Base-by-base conservation (phyloP, 441 rosid genomes). In the Gossypium davidsonii region DNA sequence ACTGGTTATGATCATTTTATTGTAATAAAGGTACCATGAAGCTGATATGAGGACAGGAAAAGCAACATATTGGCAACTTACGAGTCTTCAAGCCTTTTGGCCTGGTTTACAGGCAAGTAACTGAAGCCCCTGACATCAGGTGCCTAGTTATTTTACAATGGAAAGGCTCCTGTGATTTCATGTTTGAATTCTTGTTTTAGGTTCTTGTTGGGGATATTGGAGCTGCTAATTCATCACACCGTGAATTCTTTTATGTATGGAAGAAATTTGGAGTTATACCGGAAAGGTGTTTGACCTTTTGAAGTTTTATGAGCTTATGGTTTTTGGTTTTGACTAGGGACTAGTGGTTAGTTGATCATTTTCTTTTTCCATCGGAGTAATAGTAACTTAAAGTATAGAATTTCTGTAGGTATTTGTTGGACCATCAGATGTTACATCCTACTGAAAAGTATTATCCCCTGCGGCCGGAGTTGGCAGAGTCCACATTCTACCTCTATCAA, bases 61-160 rank as follows among this genome's bases (percentile, higher is more conserved):
- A 79, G 92, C 98, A 72, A 94, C 98, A 71, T 88, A 94, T 79
- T 94, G 98, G 98, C 98, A 94, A 82, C 91, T 94, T 77, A 94
- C 97, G 68, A 94, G 98, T 83, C 97, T 91, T 80, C 98, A 94
- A 86, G 97, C 98, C 67, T 94, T 94, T 83, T 94, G 98, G 98
- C 98, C 98, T 49, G 97, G 98, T 76, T 85, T 94, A 58, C 98
- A 94, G 90, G 98, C 83, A 81, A 74, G 82, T 76, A 59, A 75
- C 31, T 77, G 68, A 62, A 77, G 70, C 68, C 68, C 70, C 70
- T 21, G n/a, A 78, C 59, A 1, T 34, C 21, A 65, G 72, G 21
- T 46, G 62, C 48, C 39, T 25, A 49, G 5, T 49, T 66, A 66
- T 25, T 58, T 64, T 20, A 34, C 56, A 44, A 31, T 64, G 48